A percentile compares a stretch with the other conserved stretches of the same genome.
Evolutionary conservation across 2,329 filamentous ascomycete genomes (phyloP).

Genomic region (Phoma sp.): DNA sequence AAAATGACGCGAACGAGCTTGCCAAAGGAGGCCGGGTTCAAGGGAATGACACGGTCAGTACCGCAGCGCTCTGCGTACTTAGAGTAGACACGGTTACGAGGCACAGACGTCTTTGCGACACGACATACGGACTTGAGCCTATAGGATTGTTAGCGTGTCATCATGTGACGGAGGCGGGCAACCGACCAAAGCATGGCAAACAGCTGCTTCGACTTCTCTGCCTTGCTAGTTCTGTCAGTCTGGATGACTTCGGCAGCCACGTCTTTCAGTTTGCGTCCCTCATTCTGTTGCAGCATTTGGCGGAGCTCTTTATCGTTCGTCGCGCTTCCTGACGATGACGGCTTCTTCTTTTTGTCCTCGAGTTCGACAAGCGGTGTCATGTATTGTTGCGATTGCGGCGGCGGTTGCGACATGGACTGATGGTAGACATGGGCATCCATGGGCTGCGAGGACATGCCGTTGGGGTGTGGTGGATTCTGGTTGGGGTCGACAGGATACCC

Average conservation of each 20-base stretch:
- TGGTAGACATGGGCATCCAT: conserved; percentile 41
- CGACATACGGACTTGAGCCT: conserved; percentile 76
- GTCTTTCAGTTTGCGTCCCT: conserved; percentile 70
- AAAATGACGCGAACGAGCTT: conserved; percentile 97
- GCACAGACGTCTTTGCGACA: conserved; percentile 82
- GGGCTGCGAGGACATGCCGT: conserved; percentile 31
- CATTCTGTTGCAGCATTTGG: conserved; percentile 73
- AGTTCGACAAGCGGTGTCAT: conserved; percentile 38
- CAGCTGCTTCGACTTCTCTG: conserved; percentile 81
- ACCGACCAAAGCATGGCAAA: conserved; percentile 88
- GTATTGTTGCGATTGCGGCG: conserved; percentile 32
- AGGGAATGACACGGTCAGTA: conserved; percentile 88
- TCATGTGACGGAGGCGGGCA: neutral
- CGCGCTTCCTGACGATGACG: conserved; percentile 70
- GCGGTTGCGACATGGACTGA: conserved; percentile 32
- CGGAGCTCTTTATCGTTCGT: conserved; percentile 84
- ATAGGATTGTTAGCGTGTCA: conserved; percentile 32
- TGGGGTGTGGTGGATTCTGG: conserved; percentile 21
- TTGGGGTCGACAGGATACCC: conserved; percentile 34
- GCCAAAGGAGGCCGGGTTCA: conserved; percentile 97
- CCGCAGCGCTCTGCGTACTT: conserved; percentile 94
- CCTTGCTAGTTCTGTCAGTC: conserved; percentile 79
- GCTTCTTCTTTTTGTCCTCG: conserved; percentile 60
- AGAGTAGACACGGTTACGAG: conserved; percentile 90
- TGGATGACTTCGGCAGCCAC: conserved; percentile 78